Evolutionary conservation across 805 yeast genomes (phyloP), one percentile per base, ranked within the genome.

Genomic region (Metschnikowia gruessii): DNA sequence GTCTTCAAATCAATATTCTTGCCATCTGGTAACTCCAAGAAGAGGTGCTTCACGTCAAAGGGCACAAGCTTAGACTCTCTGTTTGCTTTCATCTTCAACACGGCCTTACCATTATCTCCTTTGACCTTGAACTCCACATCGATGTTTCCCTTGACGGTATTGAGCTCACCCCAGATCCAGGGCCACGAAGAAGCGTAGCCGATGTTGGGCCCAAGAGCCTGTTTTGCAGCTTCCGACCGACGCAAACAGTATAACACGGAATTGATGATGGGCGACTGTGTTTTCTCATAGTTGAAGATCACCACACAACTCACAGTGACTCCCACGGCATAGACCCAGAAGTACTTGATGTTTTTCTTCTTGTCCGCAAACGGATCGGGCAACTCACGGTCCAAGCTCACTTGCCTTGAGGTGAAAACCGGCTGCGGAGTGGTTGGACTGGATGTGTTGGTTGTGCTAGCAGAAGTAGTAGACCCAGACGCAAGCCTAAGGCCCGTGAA

Each of bases 241-340:
- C 99, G 80, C 56, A 92, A 68, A 52, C 88, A 85, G 65, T 88
- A 90, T 63, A 94, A 70, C 3, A 96, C 85, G 6, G 96, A 91
- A 34, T 85, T 79, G 57, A 92, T 85, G 49, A 92, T 79, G 1
- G 98, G 97, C 12, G 96, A 87, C 37, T 86, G 82, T 16, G 90
- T 82, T 63, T 90, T 91, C 64, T 94, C 99, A 67, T 92, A 91
- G 72, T 94, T 91, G 77, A 92, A 84, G 58, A 92, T 87, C 26
- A 87, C 76, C 6, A 57, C 61, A 53, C 74, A 70, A 19, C 72
- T 62, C n/a, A 65, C 54, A 1, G 64, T 55, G 9, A 71, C 65
- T 1, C 75, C 77, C 18, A 70, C 43, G 1, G 68, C 74, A 48
- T 71, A 72, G 9, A 57, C 62, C 5, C 74, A 64, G 62, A 90